Conservation (phyloP, 129 eudicot species). For the Solidago caesia region DNA sequence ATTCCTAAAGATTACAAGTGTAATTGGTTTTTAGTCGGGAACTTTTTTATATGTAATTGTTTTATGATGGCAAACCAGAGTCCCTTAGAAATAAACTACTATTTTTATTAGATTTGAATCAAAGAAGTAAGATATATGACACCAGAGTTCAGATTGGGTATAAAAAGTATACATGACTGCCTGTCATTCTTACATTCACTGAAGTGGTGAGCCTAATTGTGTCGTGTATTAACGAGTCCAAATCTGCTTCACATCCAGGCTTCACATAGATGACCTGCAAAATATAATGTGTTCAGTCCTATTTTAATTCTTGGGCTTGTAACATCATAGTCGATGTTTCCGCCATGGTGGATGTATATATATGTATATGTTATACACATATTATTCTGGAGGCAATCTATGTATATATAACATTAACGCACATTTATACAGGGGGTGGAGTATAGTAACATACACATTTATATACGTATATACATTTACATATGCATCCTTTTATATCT, state of each 20-base stretch:
- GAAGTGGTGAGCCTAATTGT: conserved; percentile 69
- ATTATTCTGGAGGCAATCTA: background rate
- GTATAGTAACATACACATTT: too few species aligned
- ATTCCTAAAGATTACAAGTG: background rate
- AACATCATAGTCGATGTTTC: background rate
- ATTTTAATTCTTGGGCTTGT: background rate
- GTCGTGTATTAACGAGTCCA: conserved; percentile 80
- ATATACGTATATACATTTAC: background rate
- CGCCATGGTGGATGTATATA: background rate
- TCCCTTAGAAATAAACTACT: conserved; percentile 16
- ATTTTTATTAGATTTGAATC: conserved; percentile 5
- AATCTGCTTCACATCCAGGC: conserved; percentile 90
- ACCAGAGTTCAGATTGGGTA: background rate
- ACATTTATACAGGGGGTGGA: background rate
- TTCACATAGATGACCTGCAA: conserved; percentile 83
- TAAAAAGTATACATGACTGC: background rate
- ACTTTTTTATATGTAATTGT: background rate
- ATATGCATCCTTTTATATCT: background rate
- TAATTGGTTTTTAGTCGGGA: background rate
- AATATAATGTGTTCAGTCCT: conserved; percentile 9
- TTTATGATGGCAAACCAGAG: background rate
- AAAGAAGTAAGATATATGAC: background rate
- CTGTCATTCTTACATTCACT: conserved; percentile 46
- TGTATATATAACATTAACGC: background rate
- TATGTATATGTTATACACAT: too few species aligned